phyloP scores from a whole-genome alignment of 768 basidiomycete species.

The Russula sp. region DNA sequence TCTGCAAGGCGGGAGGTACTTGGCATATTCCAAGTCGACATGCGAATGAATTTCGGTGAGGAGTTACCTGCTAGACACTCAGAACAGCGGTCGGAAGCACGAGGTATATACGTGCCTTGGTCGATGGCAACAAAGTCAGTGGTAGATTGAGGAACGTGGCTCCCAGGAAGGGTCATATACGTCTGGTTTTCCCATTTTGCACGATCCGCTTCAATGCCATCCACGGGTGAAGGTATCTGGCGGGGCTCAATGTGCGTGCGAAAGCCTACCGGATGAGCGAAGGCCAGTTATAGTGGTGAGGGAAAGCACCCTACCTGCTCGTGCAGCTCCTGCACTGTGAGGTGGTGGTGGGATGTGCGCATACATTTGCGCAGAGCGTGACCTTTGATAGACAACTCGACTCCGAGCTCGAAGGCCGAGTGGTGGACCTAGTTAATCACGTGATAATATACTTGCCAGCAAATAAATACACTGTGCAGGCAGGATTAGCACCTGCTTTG shows the following conservation, averaged over 20 bases:
- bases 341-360: constrained; percentile 21
- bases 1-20: constrained; percentile 67
- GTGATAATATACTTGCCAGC: neutral
- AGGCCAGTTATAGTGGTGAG: neutral
- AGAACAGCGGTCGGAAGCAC: neutral
- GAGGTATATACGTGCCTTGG: constrained; percentile 49
- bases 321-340: constrained; percentile 17
- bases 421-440: neutral
- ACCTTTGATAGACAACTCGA: neutral
- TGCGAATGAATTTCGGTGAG: constrained; percentile 81
- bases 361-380: neutral
- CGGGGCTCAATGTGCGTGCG: constrained; percentile 76
- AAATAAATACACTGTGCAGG: neutral
- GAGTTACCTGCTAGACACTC: constrained; percentile 57
- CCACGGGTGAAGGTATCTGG: constrained; percentile 89
- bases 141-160: constrained; percentile 74
- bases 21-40: constrained; percentile 88
- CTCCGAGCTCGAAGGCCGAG: neutral
- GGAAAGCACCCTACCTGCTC: constrained; percentile 1
- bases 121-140: constrained; percentile 87
- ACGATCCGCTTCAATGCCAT: constrained; percentile 71
- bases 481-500: neutral
- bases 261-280: constrained; percentile 43
- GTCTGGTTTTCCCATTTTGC: constrained; percentile 66
- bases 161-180: constrained; percentile 54